Evolutionary conservation across 306 rosid genomes (phyloP), one percentile per base, ranked within the genome.

Genomic region (Hippophae gyantsensis): DNA sequence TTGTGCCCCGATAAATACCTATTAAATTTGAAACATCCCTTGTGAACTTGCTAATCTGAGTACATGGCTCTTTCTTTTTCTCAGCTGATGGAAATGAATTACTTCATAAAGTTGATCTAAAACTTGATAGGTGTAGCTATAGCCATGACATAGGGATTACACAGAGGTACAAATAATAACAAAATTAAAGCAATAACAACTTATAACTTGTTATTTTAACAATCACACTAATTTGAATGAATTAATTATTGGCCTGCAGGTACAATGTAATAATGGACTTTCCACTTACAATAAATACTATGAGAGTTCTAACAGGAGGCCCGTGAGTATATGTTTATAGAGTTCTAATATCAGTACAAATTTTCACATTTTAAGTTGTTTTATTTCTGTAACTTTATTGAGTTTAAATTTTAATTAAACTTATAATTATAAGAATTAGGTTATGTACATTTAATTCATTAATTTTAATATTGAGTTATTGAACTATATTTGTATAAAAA

Each of bases 61-160:
- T 18, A 0, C 23, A 18, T 18, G 23, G 23, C 43, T 42, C 48
- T 48, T 6, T 18, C 43, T 13, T 47, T 9, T 50, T 65, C 67
- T 25, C 74, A 84, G 97, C 81, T 44, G 87, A 89, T 73, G 95
- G 93, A 32, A 78, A 70, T 9, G 69, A 65, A 68, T 42, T 86
- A 63, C 59, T 84, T 66, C 81, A 82, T 42, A 76, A 68, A 71
- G 81, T 66, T 27, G 95, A 89, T 55, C 52, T 84, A 48, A 73
- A 84, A 69, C 69, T 81, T 54, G 60, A 65, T 6, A 78, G 89
- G 65, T 65, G 82, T 68, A 61, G 63, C 45, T 58, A 83, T 52
- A 64, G 69, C 69, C 95, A 86, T 74, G 95, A 89, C 3, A 42
- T 84, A n/a, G 83, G 93, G 12, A 72, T 82, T 45, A 84, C 95